Evolutionary conservation across 192 early-diverging fungal species (phyloP), one percentile per base, ranked within the genome.

Genomic region (Coemansia reversa): DNA sequence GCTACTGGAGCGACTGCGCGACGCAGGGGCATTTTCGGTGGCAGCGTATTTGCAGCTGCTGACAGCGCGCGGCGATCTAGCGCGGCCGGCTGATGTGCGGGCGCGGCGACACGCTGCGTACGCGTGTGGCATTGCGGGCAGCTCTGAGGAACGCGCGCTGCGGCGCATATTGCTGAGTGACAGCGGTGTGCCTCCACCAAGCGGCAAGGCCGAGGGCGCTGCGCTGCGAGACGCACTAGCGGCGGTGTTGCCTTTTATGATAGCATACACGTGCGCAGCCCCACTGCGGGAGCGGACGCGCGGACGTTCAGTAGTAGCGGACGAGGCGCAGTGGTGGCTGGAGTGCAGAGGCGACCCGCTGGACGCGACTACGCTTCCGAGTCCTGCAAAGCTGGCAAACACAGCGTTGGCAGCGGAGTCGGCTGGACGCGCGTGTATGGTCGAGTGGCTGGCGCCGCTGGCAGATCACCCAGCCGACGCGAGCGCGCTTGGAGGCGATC

Each of bases 31-130:
- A 32, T 79, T 79, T 22, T 79, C 76, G 9, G 39, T 72, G 5
- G 48, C 70, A 23, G 62, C 62, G 30, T 79, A 79, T 20, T 35
- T 79, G 57, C 76, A 73, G 49, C 66, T 73, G 9, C 52, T 79
- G 50, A 79, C 70, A 0, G 76, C 76, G 7, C 66, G 76, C 18
- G 76, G 76, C 51, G 76, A 79, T 53, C 66, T 59, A 64, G 76
- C 27, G 5, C 66, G 24, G 62, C 59, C 35, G 6, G 47, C 50
- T 11, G 42, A 25, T 4, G 23, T 33, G 20, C 66, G 70, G 27
- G 62, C 76, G 19, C 66, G 69, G 24, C 63, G 76, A 7, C 76
- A 79, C 27, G 39, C 73, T 4, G 70, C 59, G 20, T 79, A 73
- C 12, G 76, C 60, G 19, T 27, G 50, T 8, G 53, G 57, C 11